A percentile compares a stretch with the other conserved stretches of the same genome.
phyloP scores from a whole-genome alignment of 2,329 filamentous ascomycete genomes.

The Cladosporium sp. region DNA sequence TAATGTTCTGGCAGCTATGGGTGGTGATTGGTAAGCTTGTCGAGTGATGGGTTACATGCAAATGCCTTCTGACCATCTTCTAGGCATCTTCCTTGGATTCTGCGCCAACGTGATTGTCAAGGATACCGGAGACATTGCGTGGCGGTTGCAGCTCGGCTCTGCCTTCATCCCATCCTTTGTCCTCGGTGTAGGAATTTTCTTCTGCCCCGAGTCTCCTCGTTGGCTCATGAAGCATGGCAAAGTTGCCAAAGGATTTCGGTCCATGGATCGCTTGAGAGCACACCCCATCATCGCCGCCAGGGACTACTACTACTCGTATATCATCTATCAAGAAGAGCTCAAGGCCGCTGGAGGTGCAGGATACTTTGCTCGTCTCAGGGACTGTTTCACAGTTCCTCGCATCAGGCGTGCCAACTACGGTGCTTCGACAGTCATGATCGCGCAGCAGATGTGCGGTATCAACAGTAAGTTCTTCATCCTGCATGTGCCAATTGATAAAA shows the following conservation, averaged over 20 bases:
- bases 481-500: too few species aligned
- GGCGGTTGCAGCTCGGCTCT: conserved; percentile 63
- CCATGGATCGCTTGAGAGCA: conserved; percentile 44
- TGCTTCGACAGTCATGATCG: conserved; percentile 32
- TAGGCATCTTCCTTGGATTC: conserved; percentile 57
- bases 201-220: conserved; percentile 40
- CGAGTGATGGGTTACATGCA: neutral
- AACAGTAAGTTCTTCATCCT: conserved; percentile 20
- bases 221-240: conserved; percentile 47
- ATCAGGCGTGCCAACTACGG: conserved; percentile 38
- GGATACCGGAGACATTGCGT: conserved; percentile 52
- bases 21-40: conserved; percentile 20
- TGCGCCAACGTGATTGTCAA: conserved; percentile 60
- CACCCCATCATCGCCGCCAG: conserved; percentile 49
- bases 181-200: conserved; percentile 28
- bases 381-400: conserved; percentile 45
- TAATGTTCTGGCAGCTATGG: conserved; percentile 79
- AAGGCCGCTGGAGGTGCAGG: conserved; percentile 31
- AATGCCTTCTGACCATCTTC: conserved; percentile 26
- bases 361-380: conserved; percentile 40
- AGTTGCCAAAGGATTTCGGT: conserved; percentile 41
- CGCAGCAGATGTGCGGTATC: conserved; percentile 31
- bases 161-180: conserved; percentile 46
- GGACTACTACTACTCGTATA: conserved; percentile 48
- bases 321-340: conserved; percentile 32